Evolutionary conservation across 192 early-diverging fungal genomes (phyloP).

Genomic region (Chytriomyces sp.): DNA sequence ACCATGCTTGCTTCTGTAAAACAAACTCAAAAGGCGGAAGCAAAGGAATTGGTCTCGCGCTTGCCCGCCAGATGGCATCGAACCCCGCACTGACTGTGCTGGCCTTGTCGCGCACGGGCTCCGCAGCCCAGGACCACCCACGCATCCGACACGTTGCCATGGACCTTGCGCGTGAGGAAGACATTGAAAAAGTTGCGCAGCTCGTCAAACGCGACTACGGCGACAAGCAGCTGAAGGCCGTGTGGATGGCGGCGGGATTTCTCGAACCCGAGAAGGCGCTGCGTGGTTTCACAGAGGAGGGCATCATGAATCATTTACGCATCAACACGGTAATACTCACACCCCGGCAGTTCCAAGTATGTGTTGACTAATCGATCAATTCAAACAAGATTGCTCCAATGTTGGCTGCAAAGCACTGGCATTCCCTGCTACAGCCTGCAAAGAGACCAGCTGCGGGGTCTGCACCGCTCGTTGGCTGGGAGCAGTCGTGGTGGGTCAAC

Average conservation of each 20-base stretch:
- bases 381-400: slow-evolving; percentile 14
- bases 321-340: slow-evolving; percentile 22
- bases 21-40: slow-evolving; percentile 13
- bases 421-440: background rate
- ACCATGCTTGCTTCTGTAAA: background rate
- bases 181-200: background rate
- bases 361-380: background rate
- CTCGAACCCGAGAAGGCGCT: slow-evolving; percentile 43
- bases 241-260: slow-evolving; percentile 30
- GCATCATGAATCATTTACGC: slow-evolving; percentile 25
- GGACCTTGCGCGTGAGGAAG: slow-evolving; percentile 17
- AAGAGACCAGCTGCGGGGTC: background rate
- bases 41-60: slow-evolving; percentile 37
- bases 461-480: background rate
- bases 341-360: background rate
- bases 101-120: slow-evolving; percentile 19
- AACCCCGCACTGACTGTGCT: slow-evolving; percentile 14
- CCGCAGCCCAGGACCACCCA: background rate
- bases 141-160: slow-evolving; percentile 6
- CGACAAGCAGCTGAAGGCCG: background rate
- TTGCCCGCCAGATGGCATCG: slow-evolving; percentile 19
- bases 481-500: slow-evolving; percentile 28
- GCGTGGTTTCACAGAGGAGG: slow-evolving; percentile 10
- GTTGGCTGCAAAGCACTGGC: slow-evolving; percentile 36
- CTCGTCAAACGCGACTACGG: background rate